phyloP scores from a whole-genome alignment of 805 yeast genomes.

The Clavispora vitiphila region DNA sequence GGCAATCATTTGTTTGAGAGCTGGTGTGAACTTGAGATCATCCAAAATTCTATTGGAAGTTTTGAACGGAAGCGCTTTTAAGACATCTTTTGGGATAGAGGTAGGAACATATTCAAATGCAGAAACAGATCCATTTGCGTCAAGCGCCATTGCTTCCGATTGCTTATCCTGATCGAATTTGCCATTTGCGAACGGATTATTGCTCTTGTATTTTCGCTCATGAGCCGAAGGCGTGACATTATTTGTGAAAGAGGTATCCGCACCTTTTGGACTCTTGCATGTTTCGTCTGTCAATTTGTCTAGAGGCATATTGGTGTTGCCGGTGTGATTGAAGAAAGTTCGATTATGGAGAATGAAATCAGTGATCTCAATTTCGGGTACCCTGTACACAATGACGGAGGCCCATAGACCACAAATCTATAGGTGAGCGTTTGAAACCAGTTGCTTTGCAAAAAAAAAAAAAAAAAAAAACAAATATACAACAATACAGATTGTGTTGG shows the following conservation, averaged over 20 bases:
- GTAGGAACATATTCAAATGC: constrained; percentile 8
- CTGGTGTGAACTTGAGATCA: constrained; percentile 40
- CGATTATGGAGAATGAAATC: neutral
- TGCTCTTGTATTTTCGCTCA: constrained; percentile 4
- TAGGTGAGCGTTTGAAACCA: no score
- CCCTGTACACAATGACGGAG: neutral
- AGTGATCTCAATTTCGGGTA: neutral
- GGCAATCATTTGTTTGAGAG: constrained; percentile 3
- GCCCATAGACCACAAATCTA: no score
- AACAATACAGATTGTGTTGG: no score
- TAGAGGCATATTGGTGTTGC: neutral
- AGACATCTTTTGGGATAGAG: constrained; percentile 7
- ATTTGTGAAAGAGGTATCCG: neutral
- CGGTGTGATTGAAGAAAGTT: neutral
- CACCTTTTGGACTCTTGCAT: neutral
- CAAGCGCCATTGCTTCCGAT: neutral
- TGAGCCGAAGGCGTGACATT: neutral
- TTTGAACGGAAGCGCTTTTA: constrained; percentile 40
- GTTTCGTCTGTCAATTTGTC: neutral
- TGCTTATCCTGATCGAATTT: neutral
- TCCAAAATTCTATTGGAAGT: constrained; percentile 65
- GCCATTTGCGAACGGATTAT: constrained; percentile 6
- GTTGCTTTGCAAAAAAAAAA: no score
- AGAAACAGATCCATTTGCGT: neutral
- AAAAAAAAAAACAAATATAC: no score